These are phyloP conservation scores for Backusella parvicylindrica DNA, from an alignment of 192 early-diverging fungal genomes.

Conservation along the genomic window DNA sequence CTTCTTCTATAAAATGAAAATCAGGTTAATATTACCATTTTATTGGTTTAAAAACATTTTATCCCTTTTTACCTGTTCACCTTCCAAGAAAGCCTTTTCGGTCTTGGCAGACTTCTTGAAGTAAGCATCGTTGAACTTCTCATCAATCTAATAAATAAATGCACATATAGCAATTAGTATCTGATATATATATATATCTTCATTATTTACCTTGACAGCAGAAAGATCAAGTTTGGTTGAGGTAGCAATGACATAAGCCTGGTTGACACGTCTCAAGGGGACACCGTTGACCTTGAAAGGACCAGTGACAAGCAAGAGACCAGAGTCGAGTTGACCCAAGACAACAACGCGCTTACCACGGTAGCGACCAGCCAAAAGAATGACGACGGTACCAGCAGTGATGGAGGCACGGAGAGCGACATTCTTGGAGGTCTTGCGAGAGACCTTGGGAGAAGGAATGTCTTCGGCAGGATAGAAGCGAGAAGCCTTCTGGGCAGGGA, in stretches of 20 bases:
- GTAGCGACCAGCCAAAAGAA: constrained; percentile 93
- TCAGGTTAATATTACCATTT: neutral
- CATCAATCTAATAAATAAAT: constrained; percentile 44
- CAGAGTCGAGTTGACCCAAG: constrained; percentile 94
- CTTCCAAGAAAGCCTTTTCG: constrained; percentile 89
- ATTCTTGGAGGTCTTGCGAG: constrained; percentile 72
- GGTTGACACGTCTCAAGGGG: constrained; percentile 95
- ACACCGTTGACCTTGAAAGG: constrained; percentile 99
- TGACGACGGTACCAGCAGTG: constrained; percentile 97
- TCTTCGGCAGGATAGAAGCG: constrained; percentile 87
- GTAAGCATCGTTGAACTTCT: constrained; percentile 90
- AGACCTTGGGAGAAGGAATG: constrained; percentile 69
- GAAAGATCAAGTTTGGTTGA: constrained; percentile 97
- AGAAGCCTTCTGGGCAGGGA: constrained; percentile 68
- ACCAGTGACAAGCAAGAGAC: constrained; percentile 95
- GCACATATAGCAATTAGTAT: neutral
- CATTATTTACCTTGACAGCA: constrained; percentile 49
- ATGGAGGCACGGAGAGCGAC: constrained; percentile 85
- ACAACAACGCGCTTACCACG: constrained; percentile 99
- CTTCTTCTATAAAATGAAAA: constrained; percentile 54
- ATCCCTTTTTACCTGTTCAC: constrained; percentile 56
- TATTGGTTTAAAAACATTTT: too few species aligned
- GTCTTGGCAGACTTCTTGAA: constrained; percentile 83
- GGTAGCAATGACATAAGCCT: constrained; percentile 99
- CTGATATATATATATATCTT: neutral